Base-by-base conservation (phyloP, 2,329 filamentous ascomycete species). In the Ascochyta koolunga region DNA sequence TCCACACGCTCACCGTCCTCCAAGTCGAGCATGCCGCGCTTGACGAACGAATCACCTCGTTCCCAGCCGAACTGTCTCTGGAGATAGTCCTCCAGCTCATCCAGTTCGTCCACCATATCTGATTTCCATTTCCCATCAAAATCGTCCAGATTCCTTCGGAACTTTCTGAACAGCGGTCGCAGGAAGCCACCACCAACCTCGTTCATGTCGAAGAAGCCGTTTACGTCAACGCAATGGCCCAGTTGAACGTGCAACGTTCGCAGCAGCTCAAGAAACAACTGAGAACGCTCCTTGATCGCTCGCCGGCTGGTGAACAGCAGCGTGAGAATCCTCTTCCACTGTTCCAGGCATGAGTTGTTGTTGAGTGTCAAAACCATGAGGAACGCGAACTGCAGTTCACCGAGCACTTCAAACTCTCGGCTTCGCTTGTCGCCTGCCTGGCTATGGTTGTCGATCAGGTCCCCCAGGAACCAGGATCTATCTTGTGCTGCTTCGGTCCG, bases 321-420 rank as follows among this genome's bases (percentile, higher is more conserved):
- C 1, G 74, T 73, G 9, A 88, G 71, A 10, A 88, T 60, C 32
- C 86, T 74, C 65, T 85, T 86, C 86, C 86, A 88, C 66, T 88
- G 85, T 67, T 87, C 84, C 3, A 87, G 73, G 63, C 85, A 87
- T 2, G 84, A 86, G 66, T 83, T 86, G 66, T 88, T 88, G 76
- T 86, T 86, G 58, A 88, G 75, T 5, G 84, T 86, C 54, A 88
- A 65, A 2, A 85, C 78, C 82, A 85, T 86, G 9, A 87, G 70
- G 61, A 88, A 88, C 27, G 79, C 79, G 63, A 87, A 85, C 60
- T 88, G 84, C 49, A 88, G 64, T 63, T 88, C 86, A 15, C 84
- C 86, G 13, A 88, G 67, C 11, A 77, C 69, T 44, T 71, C 68
- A 33, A 59, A 60, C 51, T 76, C 72, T 39, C 54, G 64, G 18